Evolutionary conservation across 495 filamentous ascomycete species (phyloP), one percentile per base, ranked within the genome.

Genomic region (Penicillium desertorum): DNA sequence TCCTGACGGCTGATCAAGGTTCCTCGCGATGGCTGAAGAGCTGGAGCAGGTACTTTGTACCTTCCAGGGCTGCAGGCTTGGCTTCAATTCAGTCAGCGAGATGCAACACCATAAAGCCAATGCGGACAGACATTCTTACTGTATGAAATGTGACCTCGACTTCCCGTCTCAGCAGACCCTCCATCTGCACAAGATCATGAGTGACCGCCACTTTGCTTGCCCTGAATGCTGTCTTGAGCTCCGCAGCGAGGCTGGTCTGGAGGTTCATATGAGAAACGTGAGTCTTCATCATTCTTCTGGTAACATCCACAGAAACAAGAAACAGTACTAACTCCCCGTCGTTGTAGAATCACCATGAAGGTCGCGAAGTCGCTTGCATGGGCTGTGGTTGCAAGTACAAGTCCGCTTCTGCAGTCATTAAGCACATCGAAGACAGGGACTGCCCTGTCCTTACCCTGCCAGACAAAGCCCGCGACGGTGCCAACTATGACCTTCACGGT

Each of bases 191-290:
- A 77, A 73, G 49, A 66, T 76, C 32, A 65, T 65, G 27, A 76
- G 69, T 42, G 53, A 66, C 1, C 67, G 63, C 1, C 81, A 84
- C 53, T 76, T 80, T 48, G 68, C 69, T 49, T 86, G 83, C 62
- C 70, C 69, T 0, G 54, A 82, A 22, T 86, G 83, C 57, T 76
- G 76, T 17, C 55, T 72, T 7, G 80, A 85, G 16, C 84, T 81
- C 56, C 63, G 68, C 46, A 77, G 73, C 37, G 69, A 72, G 9
- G 68, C 63, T 7, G 83, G 81, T 3, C 72, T 76, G 4, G 70
- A 73, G 19, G 52, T 50, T 39, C 83, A 86, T 56, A 70, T 80
- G 44, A 66, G 68, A 20, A 65, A 69, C 46, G 81, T 83, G 63
- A 44, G 49, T 47, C 23, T 30, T 4, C 20, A 39, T 39, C 19